A percentile compares a stretch with the other conserved stretches of the same genome.
Evolutionary conservation across 2,329 filamentous ascomycete species (phyloP).

Genomic region (Sporothrix protearum): DNA sequence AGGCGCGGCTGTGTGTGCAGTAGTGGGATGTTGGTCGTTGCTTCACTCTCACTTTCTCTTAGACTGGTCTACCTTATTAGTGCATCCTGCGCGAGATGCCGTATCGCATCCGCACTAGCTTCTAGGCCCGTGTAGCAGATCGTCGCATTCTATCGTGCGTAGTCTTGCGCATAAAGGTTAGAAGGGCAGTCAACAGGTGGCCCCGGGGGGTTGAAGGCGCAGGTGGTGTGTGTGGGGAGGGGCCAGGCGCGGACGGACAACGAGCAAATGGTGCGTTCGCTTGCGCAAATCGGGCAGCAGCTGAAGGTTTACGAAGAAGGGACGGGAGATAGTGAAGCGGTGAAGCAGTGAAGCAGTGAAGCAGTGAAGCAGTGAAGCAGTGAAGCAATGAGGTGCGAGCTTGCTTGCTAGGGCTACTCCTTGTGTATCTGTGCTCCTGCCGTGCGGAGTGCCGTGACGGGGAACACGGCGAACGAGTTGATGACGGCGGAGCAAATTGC

Average conservation of each 20-base stretch:
- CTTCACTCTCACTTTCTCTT: neutral
- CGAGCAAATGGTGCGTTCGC: neutral
- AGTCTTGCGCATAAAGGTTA: neutral
- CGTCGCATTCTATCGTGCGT: constrained; percentile 9
- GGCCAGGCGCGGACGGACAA: neutral
- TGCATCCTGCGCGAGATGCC: constrained; percentile 5
- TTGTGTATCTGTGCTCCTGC: neutral
- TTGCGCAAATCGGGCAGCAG: neutral
- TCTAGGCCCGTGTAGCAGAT: neutral
- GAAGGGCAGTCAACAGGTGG: neutral
- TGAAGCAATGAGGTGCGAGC: neutral
- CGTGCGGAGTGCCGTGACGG: neutral
- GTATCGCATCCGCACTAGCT: neutral
- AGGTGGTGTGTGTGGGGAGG: constrained; percentile 6
- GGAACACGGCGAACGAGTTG: neutral
- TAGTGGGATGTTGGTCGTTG: constrained; percentile 7
- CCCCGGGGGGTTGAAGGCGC: neutral
- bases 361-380: neutral
- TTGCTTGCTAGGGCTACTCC: neutral
- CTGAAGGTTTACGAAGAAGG: neutral
- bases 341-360: neutral
- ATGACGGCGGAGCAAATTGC: neutral
- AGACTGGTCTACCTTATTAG: neutral
- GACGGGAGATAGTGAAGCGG: neutral
- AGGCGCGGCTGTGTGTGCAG: constrained; percentile 7